Evolutionary conservation across 768 basidiomycete genomes (phyloP).

Genomic region (Boletus eberwhitei): DNA sequence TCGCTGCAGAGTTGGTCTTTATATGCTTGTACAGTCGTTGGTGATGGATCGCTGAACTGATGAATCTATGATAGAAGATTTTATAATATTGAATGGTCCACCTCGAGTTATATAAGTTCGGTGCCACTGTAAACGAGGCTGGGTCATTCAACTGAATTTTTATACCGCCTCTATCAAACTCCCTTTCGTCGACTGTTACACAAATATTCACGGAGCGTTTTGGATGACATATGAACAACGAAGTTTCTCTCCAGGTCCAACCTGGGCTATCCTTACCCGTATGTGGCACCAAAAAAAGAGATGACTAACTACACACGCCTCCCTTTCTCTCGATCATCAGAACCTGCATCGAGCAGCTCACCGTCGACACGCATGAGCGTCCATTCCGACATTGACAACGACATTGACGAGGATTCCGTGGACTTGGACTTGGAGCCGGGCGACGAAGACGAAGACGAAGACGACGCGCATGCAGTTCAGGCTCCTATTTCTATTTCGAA

Average conservation of each 20-base stretch:
- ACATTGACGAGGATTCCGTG: constrained; percentile 2
- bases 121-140: neutral
- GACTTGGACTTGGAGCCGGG: constrained; percentile 9
- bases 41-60: neutral
- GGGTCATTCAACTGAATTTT: neutral
- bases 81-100: neutral
- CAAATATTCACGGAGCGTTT: neutral
- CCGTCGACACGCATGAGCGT: constrained; percentile 12
- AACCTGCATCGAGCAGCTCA: constrained; percentile 21
- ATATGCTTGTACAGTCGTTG: too few relatives aligned
- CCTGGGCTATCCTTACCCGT: constrained; percentile 25
- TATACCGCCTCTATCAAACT: neutral
- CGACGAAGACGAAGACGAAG: constrained; percentile 15
- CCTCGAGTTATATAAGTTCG: neutral
- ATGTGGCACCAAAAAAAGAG: constrained; percentile 13
- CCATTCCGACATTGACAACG: constrained; percentile 14
- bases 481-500: constrained; percentile 18
- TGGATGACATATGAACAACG: neutral
- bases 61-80: neutral
- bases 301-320: neutral
- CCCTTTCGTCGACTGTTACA: neutral
- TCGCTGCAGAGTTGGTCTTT: neutral
- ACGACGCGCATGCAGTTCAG: constrained; percentile 8
- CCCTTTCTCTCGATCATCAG: neutral
- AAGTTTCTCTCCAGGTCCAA: constrained; percentile 24